These are phyloP conservation scores for Ophiocordyceps camponoti-rufipedis DNA, from an alignment of 2,329 filamentous ascomycete genomes.

Conservation along the genomic window DNA sequence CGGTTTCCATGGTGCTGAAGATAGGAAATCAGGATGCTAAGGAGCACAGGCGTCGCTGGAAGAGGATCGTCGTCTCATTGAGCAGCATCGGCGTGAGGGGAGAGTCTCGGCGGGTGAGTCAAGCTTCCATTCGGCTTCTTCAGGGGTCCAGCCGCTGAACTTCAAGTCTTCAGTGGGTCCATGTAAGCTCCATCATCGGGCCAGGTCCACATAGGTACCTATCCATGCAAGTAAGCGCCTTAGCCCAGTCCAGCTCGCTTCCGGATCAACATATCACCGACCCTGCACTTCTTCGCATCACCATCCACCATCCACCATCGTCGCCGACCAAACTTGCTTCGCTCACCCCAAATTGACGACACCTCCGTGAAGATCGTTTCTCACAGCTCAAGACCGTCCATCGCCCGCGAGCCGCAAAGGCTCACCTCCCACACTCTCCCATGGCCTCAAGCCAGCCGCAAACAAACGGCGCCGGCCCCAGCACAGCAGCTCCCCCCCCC, in stretches of 20 bases:
- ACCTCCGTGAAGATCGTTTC: no score
- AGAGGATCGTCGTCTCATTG: background rate
- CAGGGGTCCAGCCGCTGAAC: background rate
- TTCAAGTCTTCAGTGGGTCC: background rate
- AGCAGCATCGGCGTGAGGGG: background rate
- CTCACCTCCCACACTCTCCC: constrained; percentile 1
- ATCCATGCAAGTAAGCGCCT: background rate
- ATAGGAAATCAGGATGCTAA: background rate
- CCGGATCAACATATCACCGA: background rate
- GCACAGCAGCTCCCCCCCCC: constrained; percentile 10
- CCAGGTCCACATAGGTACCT: no score
- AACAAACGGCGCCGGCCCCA: constrained; percentile 28
- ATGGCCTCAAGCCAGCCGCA: constrained; percentile 25
- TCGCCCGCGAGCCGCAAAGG: background rate
- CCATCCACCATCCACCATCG: background rate
- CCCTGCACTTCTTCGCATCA: background rate
- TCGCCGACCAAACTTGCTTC: background rate
- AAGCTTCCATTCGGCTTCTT: background rate
- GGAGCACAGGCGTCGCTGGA: background rate
- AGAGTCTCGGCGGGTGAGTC: background rate
- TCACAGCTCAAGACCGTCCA: background rate
- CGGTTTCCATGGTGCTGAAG: constrained; percentile 37
- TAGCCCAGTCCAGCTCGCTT: no score
- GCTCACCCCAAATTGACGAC: background rate
- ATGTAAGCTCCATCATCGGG: background rate